A percentile compares a stretch with the other conserved stretches of the same genome.
These are phyloP conservation scores for Physcomitrellopsis africana DNA, from an alignment of 225 moss, liverwort and hornwort genomes.

Conservation along the genomic window DNA sequence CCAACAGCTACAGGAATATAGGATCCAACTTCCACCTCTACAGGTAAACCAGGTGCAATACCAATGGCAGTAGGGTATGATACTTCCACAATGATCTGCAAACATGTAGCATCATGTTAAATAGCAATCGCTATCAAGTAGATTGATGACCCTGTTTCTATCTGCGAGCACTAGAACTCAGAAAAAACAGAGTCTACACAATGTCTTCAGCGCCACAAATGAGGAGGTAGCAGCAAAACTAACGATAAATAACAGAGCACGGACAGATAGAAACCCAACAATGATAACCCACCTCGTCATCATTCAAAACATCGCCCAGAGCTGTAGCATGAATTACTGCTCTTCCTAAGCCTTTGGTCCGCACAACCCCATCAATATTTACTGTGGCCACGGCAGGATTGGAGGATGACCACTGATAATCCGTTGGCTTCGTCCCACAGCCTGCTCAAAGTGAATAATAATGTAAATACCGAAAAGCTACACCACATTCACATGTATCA, in stretches of 20 bases:
- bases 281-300: conserved; percentile 66
- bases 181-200: background rate
- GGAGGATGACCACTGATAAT: conserved; percentile 84
- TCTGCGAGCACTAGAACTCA: conserved; percentile 20
- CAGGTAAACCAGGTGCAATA: conserved; percentile 72
- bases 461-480: background rate
- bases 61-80: conserved; percentile 75
- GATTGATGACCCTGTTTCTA: conserved; percentile 20
- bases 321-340: conserved; percentile 75
- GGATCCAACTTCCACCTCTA: conserved; percentile 84
- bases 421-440: conserved; percentile 68
- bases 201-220: conserved; percentile 10
- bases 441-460: conserved; percentile 49
- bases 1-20: conserved; percentile 78
- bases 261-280: background rate
- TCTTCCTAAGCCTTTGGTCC: conserved; percentile 79
- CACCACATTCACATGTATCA: conserved; percentile 12
- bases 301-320: conserved; percentile 74
- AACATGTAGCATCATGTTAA: conserved; percentile 25
- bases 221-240: conserved; percentile 8
- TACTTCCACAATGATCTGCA: conserved; percentile 79
- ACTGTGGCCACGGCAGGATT: conserved; percentile 74
- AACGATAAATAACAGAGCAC: conserved; percentile 5
- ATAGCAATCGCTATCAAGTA: conserved; percentile 13
- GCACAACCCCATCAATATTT: conserved; percentile 67